Conservation (phyloP, 805 yeast genomes). For the Yamadazyma kitorensis region DNA sequence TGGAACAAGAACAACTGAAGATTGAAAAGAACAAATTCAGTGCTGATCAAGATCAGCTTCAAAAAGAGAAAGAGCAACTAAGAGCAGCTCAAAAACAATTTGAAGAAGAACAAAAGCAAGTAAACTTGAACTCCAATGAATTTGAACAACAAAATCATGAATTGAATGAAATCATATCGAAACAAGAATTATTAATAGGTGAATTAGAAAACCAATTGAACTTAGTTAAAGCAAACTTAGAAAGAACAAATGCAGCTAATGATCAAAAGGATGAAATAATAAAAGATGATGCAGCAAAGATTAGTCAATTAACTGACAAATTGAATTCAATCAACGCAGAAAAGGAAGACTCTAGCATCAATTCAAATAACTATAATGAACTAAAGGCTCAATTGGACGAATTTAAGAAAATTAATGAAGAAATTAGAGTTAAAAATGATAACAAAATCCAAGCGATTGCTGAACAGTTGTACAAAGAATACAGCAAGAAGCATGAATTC, state of each 20-base stretch:
- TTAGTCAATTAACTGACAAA: conserved; percentile 27
- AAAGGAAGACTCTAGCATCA: no score
- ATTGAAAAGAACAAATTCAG: no score
- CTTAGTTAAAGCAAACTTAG: conserved; percentile 13
- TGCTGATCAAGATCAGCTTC: no score
- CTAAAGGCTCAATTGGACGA: no score
- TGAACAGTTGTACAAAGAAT: conserved; percentile 67
- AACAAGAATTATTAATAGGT: conserved; percentile 21
- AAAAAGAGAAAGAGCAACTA: no score
- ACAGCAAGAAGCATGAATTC: conserved; percentile 72
- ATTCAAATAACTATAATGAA: background rate
- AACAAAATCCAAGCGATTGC: conserved; percentile 60
- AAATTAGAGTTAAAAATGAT: conserved; percentile 49
- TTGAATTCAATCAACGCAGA: no score
- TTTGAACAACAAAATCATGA: conserved; percentile 1
- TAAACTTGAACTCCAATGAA: background rate
- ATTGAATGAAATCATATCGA: conserved; percentile 15
- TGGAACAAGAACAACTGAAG: no score
- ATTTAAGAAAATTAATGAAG: no score
- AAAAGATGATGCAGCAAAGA: conserved; percentile 26
- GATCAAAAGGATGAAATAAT: conserved; percentile 30
- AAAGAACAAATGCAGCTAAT: conserved; percentile 6
- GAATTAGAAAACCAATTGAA: conserved; percentile 23
- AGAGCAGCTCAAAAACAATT: conserved; percentile 4
- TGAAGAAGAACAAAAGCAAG: no score